Base-by-base conservation (phyloP, 805 yeast species). In the Isabelozyma pseudorhagii region DNA sequence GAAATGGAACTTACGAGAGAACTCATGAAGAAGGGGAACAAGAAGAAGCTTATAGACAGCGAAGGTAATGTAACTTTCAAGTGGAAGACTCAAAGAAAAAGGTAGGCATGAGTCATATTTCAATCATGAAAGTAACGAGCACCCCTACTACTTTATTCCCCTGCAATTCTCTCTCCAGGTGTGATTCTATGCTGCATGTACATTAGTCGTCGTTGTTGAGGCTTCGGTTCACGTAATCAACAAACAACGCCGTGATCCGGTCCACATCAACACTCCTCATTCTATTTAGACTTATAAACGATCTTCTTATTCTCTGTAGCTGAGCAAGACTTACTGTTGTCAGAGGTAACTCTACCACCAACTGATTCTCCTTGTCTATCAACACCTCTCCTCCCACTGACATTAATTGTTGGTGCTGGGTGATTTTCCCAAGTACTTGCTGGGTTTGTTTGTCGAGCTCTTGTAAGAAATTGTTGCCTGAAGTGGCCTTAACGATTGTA, bases 11-110 rank as follows among this genome's bases (percentile, higher is more conserved):
- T 81, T 49, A 96, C 91, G 59, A 82, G 87, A 53, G 96, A 92
- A 62, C 78, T 91, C 48, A 90, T 93, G 96, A 89, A 89, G 66
- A 87, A 84, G 56, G 98, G 98, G 0, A 82, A 83, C 52, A 89
- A 88, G 71, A 87, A 85, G 78, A 91, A 91, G 72, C 66, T 86
- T 5, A 74, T 78, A 3, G 86, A 78, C 49, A 71, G 77, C 13
- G 78, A 81, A 34, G 98, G 98, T 4, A 79, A 80, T 49, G 80
- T 81, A 0, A 75, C 78, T 2, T 94, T 81, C 72, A 89, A 89
- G 71, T 93, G 97, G 96, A 89, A 85, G 64, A 86, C 81, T 57
- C 83, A 82, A 62, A 79, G 96, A 64, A 88, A 87, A 68, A 64
- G 75, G 53, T 80, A 58, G 58, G 5, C 13, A 31, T 2, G 36